These are phyloP conservation scores for Phytophthora sp. DNA, from an alignment of 352 stramenopile genomes.

Conservation along the genomic window DNA sequence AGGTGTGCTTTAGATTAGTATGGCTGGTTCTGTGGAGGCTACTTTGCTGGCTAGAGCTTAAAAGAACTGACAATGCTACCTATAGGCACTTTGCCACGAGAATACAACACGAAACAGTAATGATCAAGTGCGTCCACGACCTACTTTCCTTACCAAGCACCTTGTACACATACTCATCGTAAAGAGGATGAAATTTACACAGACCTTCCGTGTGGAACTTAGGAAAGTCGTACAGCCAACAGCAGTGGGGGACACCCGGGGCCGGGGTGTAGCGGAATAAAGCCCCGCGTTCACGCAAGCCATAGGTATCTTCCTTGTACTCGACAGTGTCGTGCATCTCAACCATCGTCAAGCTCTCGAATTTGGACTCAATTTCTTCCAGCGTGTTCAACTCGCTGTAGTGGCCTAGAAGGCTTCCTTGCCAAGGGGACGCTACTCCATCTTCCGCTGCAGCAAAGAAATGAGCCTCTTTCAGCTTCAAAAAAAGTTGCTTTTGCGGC, in stretches of 20 bases:
- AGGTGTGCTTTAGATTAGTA: too few relatives aligned
- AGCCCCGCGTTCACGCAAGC: slow-evolving; percentile 26
- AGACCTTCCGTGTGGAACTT: slow-evolving; percentile 8
- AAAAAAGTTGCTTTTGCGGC: slow-evolving; percentile 41
- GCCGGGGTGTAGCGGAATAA: slow-evolving; percentile 20
- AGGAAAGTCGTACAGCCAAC: slow-evolving; percentile 22
- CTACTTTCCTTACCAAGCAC: slow-evolving; percentile 28
- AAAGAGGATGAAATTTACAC: slow-evolving; percentile 16
- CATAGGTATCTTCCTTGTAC: slow-evolving; percentile 37
- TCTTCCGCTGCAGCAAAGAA: slow-evolving; percentile 56
- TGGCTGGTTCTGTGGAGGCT: too few relatives aligned
- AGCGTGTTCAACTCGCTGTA: slow-evolving; percentile 40
- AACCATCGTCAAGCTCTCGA: slow-evolving; percentile 30
- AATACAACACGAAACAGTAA: too few relatives aligned
- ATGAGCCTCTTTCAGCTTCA: slow-evolving; percentile 39
- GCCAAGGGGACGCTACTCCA: slow-evolving; percentile 42
- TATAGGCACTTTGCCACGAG: too few relatives aligned
- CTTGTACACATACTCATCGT: slow-evolving; percentile 26
- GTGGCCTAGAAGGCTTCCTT: slow-evolving; percentile 37
- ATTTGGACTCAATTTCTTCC: slow-evolving; percentile 36
- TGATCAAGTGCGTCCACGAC: too few relatives aligned
- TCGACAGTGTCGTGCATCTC: slow-evolving; percentile 33
- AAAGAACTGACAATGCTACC: too few relatives aligned
- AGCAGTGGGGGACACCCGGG: slow-evolving; percentile 4
- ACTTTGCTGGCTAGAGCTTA: too few relatives aligned